Evolutionary conservation across 1,284 basidiomycete genomes (phyloP).

Genomic region (Coniferiporia weirii): DNA sequence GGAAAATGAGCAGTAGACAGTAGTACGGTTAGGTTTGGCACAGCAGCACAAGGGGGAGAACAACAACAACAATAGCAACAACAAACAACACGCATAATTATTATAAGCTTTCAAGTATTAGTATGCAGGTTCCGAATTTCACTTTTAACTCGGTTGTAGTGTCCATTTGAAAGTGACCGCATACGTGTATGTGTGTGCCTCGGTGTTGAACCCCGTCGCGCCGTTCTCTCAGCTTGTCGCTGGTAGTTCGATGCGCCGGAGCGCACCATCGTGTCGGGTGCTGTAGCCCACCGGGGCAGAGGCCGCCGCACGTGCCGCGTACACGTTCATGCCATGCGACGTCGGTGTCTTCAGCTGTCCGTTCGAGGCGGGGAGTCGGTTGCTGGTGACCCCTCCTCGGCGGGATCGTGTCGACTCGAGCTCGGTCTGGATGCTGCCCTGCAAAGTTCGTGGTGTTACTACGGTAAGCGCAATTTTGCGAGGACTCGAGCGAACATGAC

Average conservation of each 20-base stretch:
- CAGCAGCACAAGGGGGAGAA: no score
- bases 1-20: no score
- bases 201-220: no score
- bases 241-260: constrained; percentile 11
- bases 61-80: no score
- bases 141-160: background rate
- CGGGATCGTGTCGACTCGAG: constrained; percentile 17
- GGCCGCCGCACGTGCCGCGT: constrained; percentile 1
- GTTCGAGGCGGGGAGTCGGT: constrained; percentile 17
- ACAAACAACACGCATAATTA: no score
- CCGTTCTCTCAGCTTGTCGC: constrained; percentile 5
- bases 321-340: background rate
- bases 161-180: background rate
- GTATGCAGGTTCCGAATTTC: no score
- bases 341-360: constrained; percentile 12
- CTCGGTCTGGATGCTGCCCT: constrained; percentile 15
- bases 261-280: constrained; percentile 2
- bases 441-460: background rate
- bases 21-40: no score
- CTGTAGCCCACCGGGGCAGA: background rate
- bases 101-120: no score
- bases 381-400: constrained; percentile 16
- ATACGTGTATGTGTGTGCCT: background rate
- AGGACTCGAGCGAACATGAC: constrained; percentile 16
- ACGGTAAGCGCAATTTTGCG: constrained; percentile 13